These are phyloP conservation scores for Graphilbum fragrans DNA, from an alignment of 2,329 filamentous ascomycete genomes.

Conservation along the genomic window DNA sequence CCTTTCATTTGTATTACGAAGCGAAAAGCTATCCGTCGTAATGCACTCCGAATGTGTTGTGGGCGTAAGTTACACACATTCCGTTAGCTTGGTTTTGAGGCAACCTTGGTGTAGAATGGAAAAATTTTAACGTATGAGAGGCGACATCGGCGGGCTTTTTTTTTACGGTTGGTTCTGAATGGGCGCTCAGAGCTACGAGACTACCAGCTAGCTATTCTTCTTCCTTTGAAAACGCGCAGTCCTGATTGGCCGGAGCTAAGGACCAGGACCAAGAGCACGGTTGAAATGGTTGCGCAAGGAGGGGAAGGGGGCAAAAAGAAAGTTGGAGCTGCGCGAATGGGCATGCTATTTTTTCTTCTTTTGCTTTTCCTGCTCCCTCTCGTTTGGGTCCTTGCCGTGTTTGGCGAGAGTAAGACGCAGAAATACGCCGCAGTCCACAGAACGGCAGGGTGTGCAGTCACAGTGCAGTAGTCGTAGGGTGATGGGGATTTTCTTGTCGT, in stretches of 20 bases:
- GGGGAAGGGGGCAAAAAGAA: neutral
- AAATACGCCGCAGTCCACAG: neutral
- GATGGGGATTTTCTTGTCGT: neutral
- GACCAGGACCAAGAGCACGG: neutral
- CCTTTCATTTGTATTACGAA: too few species aligned
- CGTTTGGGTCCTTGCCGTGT: too few species aligned
- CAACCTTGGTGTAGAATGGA: neutral
- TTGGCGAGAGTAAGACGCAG: too few species aligned
- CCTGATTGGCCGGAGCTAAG: neutral
- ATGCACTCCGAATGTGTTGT: too few species aligned
- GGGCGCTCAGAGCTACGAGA: too few species aligned
- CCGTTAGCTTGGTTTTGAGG: neutral
- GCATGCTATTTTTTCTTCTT: too few species aligned
- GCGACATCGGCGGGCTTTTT: neutral
- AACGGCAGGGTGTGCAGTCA: neutral
- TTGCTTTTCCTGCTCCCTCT: too few species aligned
- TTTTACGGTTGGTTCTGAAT: too few species aligned
- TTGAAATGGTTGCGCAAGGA: too few species aligned
- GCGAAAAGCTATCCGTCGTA: too few species aligned
- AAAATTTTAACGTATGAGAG: neutral
- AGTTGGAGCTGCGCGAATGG: too few species aligned
- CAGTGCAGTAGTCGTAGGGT: neutral
- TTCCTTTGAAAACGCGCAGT: neutral
- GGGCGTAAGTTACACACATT: neutral
- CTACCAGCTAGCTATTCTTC: too few species aligned